Percentiles rank a stretch among this genome's conserved stretches.
These are phyloP conservation scores for Vitis cinerea DNA, from an alignment of 164 flowering plant species.

Conservation along the genomic window DNA sequence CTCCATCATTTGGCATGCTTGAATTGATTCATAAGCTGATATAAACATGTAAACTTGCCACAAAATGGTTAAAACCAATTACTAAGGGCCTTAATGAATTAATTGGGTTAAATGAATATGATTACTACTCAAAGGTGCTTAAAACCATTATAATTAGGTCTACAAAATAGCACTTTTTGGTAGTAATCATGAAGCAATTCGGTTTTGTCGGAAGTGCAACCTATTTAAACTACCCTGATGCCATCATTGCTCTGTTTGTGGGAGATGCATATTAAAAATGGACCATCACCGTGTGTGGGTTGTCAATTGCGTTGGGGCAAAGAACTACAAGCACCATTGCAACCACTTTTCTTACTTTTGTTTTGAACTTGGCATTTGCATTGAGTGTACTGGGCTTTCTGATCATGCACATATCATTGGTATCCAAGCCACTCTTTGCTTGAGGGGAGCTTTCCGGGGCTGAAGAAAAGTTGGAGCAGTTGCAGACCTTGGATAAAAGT, in stretches of 20 bases:
- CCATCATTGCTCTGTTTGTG: slow-evolving; percentile 99
- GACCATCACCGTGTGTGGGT: slow-evolving; percentile 99
- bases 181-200: slow-evolving; percentile 38
- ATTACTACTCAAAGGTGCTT: no score
- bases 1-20: no score
- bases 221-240: slow-evolving; percentile 92
- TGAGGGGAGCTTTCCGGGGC: not conserved
- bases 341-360: slow-evolving; percentile 84
- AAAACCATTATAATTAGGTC: no score
- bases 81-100: no score
- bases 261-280: slow-evolving; percentile 96
- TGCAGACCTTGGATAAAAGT: slow-evolving; percentile 30
- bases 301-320: slow-evolving; percentile 95
- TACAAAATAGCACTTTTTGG: no score
- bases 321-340: slow-evolving; percentile 80
- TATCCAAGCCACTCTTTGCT: slow-evolving; percentile 14
- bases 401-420: slow-evolving; percentile 89
- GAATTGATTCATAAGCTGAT: no score
- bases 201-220: slow-evolving; percentile 87
- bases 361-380: slow-evolving; percentile 87
- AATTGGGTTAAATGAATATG: no score
- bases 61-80: no score
- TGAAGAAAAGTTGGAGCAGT: slow-evolving; percentile 18
- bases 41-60: no score
- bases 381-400: slow-evolving; percentile 93